phyloP scores from a whole-genome alignment of 2,329 filamentous ascomycete species.

The Kalaharituber pfeilii region DNA sequence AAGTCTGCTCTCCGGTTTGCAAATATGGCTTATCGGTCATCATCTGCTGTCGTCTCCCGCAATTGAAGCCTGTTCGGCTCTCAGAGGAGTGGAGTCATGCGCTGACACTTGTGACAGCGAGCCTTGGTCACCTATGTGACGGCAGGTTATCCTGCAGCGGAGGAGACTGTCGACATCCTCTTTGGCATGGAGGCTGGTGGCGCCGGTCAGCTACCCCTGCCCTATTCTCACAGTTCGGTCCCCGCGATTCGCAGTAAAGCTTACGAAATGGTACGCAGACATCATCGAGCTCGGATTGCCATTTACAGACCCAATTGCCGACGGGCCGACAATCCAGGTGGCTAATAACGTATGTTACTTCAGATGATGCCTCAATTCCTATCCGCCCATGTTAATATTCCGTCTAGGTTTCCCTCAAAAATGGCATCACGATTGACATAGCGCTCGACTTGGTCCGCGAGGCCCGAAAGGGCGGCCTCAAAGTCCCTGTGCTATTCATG shows the following conservation, averaged over 20 bases:
- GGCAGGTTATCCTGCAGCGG: slow-evolving; percentile 71
- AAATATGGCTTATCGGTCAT: slow-evolving; percentile 18
- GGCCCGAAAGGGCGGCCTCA: slow-evolving; percentile 59
- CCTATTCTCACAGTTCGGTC: neutral
- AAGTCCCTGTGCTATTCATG: slow-evolving; percentile 79
- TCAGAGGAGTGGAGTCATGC: slow-evolving; percentile 1
- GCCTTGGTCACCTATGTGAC: slow-evolving; percentile 94
- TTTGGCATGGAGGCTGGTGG: slow-evolving; percentile 84
- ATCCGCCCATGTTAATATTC: neutral
- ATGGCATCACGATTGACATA: slow-evolving; percentile 68
- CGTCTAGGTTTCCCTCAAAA: slow-evolving; percentile 52
- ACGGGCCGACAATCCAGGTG: slow-evolving; percentile 91
- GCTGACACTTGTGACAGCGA: slow-evolving; percentile 34
- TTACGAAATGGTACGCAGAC: slow-evolving; percentile 36
- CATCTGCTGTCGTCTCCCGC: slow-evolving; percentile 15
- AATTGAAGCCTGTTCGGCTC: neutral
- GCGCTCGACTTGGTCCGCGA: slow-evolving; percentile 71
- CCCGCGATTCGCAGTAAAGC: neutral
- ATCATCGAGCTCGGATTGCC: slow-evolving; percentile 90
- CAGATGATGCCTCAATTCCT: neutral
- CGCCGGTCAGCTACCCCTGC: slow-evolving; percentile 43
- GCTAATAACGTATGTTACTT: slow-evolving; percentile 54
- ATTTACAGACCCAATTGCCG: slow-evolving; percentile 95
- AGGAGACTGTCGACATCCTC: slow-evolving; percentile 67
- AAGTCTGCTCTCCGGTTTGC: slow-evolving; percentile 23